Conservation (phyloP, 1,139 yeast genomes). For the Geotrichum fermentans region DNA sequence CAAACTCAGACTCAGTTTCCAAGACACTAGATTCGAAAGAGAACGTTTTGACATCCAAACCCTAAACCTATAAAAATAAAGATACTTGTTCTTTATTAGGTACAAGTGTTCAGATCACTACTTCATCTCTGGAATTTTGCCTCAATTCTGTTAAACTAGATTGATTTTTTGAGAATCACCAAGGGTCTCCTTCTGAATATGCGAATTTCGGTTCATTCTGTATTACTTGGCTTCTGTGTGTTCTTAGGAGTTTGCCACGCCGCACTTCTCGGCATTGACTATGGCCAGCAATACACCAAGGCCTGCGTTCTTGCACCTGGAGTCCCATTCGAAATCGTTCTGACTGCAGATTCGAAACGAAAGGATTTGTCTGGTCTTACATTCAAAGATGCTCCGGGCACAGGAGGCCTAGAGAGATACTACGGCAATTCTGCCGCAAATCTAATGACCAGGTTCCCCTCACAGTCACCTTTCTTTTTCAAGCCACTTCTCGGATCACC, state of each 20-base stretch:
- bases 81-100: no score
- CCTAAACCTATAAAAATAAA: no score
- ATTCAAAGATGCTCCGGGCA: conserved; percentile 43
- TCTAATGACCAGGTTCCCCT: conserved; percentile 69
- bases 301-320: conserved; percentile 90
- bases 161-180: no score
- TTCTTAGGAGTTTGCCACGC: conserved; percentile 19
- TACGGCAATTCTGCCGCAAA: conserved; percentile 77
- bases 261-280: conserved; percentile 83
- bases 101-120: no score
- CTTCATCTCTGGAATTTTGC: no score
- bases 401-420: conserved; percentile 56
- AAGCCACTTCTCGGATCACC: conserved; percentile 70
- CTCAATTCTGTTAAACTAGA: no score
- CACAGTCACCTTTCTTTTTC: conserved; percentile 58
- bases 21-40: no score
- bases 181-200: neutral
- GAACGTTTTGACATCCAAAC: no score
- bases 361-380: conserved; percentile 80
- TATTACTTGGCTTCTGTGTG: neutral
- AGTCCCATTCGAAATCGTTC: conserved; percentile 76
- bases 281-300: conserved; percentile 83
- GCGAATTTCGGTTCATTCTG: neutral
- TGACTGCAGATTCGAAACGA: conserved; percentile 87
- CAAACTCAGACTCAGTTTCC: no score